Percentiles rank a stretch among this genome's conserved stretches.
These are phyloP conservation scores for Eremothecium gossypii DNA, from an alignment of 1,139 yeast genomes.

Conservation along the genomic window DNA sequence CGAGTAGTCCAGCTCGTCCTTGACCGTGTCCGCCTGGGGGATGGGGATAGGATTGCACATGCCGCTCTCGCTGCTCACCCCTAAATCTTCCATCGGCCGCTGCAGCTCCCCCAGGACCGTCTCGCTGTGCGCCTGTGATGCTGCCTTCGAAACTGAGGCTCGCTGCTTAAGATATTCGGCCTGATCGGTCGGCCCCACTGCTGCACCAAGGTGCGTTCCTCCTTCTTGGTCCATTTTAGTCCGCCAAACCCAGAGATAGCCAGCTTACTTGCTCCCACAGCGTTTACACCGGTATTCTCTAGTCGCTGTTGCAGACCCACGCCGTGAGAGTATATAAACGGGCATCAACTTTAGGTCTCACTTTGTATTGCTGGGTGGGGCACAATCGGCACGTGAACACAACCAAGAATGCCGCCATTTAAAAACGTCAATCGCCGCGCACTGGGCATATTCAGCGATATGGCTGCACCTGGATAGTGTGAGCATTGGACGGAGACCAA, in stretches of 20 bases:
- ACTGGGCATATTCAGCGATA: too few relatives aligned
- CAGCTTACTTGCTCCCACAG: too few relatives aligned
- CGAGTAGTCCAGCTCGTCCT: neutral
- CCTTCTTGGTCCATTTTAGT: constrained; percentile 2
- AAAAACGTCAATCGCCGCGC: too few relatives aligned
- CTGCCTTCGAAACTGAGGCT: constrained; percentile 15
- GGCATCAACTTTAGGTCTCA: neutral
- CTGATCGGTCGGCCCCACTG: constrained; percentile 2
- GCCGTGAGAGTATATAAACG: too few relatives aligned
- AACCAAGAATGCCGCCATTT: too few relatives aligned
- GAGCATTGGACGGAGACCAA: too few relatives aligned
- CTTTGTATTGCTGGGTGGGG: constrained; percentile 1
- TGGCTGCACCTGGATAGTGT: too few relatives aligned
- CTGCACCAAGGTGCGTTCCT: neutral
- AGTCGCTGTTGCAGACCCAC: too few relatives aligned
- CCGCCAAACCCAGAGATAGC: neutral
- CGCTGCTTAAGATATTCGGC: constrained; percentile 10
- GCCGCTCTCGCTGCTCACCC: neutral
- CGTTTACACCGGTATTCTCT: too few relatives aligned
- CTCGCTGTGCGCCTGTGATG: constrained; percentile 25
- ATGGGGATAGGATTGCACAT: too few relatives aligned
- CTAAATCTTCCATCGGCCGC: constrained; percentile 10
- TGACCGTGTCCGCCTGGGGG: too few relatives aligned
- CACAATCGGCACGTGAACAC: neutral
- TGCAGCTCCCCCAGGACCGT: constrained; percentile 25